Evolutionary conservation across 345 rosid genomes (phyloP).

Genomic region (Pistacia vera): DNA sequence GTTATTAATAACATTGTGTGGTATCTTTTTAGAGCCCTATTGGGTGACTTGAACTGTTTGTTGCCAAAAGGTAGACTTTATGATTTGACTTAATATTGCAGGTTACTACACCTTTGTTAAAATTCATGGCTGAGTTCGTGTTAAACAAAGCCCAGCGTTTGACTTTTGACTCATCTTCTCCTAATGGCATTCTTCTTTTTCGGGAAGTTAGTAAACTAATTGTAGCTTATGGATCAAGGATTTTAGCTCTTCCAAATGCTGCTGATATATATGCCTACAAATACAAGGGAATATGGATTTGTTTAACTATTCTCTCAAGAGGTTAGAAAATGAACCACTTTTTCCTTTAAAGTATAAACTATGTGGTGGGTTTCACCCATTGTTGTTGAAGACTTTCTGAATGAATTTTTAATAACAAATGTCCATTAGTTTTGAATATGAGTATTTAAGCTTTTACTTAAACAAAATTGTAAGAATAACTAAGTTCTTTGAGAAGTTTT

Average conservation of each 20-base stretch:
- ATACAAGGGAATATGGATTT: slow-evolving; percentile 99
- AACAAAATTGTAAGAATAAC: background rate
- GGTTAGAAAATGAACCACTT: slow-evolving; percentile 49
- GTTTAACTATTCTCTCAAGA: slow-evolving; percentile 85
- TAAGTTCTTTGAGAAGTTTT: background rate
- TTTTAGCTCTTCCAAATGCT: slow-evolving; percentile 88
- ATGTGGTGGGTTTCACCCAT: background rate
- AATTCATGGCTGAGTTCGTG: slow-evolving; percentile 99
- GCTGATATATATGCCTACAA: slow-evolving; percentile 93
- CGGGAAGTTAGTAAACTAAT: slow-evolving; percentile 98
- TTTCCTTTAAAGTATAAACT: slow-evolving; percentile 4
- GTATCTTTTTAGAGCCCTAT: background rate
- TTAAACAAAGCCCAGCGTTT: slow-evolving; percentile 93
- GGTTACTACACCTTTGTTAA: slow-evolving; percentile 94
- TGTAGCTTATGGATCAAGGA: slow-evolving; percentile 95
- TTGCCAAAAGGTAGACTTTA: slow-evolving; percentile 1
- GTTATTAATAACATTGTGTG: background rate
- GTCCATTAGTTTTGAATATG: background rate
- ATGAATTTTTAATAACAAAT: background rate
- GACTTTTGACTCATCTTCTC: slow-evolving; percentile 96
- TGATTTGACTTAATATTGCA: slow-evolving; percentile 43
- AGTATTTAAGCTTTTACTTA: background rate
- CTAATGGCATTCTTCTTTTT: slow-evolving; percentile 98
- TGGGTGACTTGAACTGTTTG: background rate
- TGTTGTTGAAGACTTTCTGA: background rate